Conservation (phyloP, 2,329 filamentous ascomycete genomes). For the Emydomyces testavorans region DNA sequence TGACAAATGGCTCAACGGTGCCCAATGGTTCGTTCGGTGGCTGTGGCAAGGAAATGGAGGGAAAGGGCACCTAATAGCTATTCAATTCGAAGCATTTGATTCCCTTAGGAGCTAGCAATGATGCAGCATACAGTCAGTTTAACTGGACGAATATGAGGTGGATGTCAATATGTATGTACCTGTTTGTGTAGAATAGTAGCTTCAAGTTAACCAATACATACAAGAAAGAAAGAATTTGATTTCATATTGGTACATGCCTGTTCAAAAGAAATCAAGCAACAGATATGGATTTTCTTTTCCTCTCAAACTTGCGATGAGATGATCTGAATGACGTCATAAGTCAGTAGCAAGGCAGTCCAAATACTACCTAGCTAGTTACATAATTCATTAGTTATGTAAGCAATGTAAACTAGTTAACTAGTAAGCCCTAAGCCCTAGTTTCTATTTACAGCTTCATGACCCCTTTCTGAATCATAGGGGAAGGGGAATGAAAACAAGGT, state of each 20-base stretch:
- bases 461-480: not conserved
- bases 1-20: not conserved
- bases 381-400: not conserved
- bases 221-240: no score
- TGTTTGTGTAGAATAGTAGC: not conserved
- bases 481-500: not conserved
- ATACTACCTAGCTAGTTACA: no score
- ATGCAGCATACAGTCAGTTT: not conserved
- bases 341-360: no score
- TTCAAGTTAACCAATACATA: not conserved
- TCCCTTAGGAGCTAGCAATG: not conserved
- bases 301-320: no score
- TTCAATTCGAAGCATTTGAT: not conserved
- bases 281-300: no score
- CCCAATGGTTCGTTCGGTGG: not conserved
- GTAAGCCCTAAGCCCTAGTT: constrained; percentile 4
- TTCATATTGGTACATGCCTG: no score
- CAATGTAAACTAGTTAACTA: not conserved
- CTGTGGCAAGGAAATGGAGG: no score
- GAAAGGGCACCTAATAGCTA: no score
- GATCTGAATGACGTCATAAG: no score
- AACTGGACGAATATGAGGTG: not conserved
- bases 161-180: not conserved
- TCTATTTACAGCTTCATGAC: not conserved
- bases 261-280: no score